Base-by-base conservation (phyloP, 495 filamentous ascomycete species). In the Echria macrotheca region DNA sequence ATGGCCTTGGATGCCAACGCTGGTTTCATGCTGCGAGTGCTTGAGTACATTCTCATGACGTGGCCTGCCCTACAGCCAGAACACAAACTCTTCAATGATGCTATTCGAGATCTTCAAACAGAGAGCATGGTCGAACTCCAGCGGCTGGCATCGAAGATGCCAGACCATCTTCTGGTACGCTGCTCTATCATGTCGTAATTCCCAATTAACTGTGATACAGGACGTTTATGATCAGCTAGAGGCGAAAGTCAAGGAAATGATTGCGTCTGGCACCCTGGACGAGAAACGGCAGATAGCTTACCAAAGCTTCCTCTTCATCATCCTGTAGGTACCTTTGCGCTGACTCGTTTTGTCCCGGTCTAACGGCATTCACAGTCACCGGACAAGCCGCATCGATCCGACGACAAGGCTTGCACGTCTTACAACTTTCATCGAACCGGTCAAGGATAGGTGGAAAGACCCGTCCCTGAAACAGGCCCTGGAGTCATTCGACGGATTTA, bases 11-110 rank as follows among this genome's bases (percentile, higher is more conserved):
- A 87, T 52, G 82, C 81, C 47, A 85, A 85, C 28, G 75, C 86
- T 1, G 75, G 73, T 21, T 87, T 95, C 64, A 93, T 93, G 57
- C 70, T 96, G 24, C 87, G 84, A 53, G 85, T 95, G 19, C 76
- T 97, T 8, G 88, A 95, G 58, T 86, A 95, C 59, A 88, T 94
- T 47, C 79, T 98, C 22, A 84, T 89, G 65, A 88, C 86, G 22
- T 79, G 82, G 55, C 82, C 86, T 19, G 73, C 76, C 5, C 80
- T 88, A 29, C 75, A 86, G 37, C 79, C 84, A 0, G 76, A 80
- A 21, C 80, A 81, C 55, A 75, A 77, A 19, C 69, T 77, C 18
- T 96, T 91, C 67, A 86, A 85, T 5, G 94, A 97, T 50, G 88
- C 93, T n/a, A 84, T 96, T 19, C 88, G 88, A 50, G 87, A 91